Conservation (phyloP, 441 rosid species). For the Melastoma candidum region DNA sequence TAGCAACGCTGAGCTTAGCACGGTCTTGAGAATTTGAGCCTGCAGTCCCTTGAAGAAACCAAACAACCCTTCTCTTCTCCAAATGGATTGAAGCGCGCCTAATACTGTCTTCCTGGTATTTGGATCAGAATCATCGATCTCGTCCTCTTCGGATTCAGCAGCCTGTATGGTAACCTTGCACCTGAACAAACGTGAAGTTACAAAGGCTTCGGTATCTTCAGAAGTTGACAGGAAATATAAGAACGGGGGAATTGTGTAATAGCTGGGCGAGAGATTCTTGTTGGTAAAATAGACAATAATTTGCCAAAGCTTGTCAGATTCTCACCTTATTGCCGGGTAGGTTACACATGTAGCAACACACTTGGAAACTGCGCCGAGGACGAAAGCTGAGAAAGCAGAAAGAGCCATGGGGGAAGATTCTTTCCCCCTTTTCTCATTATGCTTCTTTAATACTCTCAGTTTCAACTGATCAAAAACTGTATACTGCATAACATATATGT, state of each 20-base stretch:
- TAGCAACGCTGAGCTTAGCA: constrained; percentile 72
- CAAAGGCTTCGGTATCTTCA: constrained; percentile 2
- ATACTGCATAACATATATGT: constrained; percentile 38
- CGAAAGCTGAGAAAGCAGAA: constrained; percentile 66
- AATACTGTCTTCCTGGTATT: constrained; percentile 35
- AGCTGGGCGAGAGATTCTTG: too few species aligned
- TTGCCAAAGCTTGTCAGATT: background rate
- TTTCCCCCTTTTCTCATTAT: constrained; percentile 19
- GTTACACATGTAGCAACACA: constrained; percentile 74
- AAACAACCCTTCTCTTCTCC: constrained; percentile 67
- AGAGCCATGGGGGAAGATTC: constrained; percentile 52
- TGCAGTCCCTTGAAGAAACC: constrained; percentile 85
- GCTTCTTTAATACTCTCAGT: constrained; percentile 40
- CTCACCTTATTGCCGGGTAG: constrained; percentile 86
- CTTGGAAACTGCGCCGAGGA: constrained; percentile 80
- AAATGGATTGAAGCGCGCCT: constrained; percentile 46
- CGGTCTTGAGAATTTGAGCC: constrained; percentile 84
- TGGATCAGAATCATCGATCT: constrained; percentile 15
- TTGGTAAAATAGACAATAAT: too few species aligned
- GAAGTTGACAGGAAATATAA: background rate
- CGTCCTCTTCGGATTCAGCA: constrained; percentile 47
- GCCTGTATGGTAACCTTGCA: constrained; percentile 87
- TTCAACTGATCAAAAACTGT: constrained; percentile 95
- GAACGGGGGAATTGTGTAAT: background rate
- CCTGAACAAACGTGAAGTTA: constrained; percentile 25